Percentiles rank a stretch among this genome's conserved stretches.
These are phyloP conservation scores for Boletales sp. DNA, from an alignment of 768 basidiomycete genomes.

Conservation along the genomic window DNA sequence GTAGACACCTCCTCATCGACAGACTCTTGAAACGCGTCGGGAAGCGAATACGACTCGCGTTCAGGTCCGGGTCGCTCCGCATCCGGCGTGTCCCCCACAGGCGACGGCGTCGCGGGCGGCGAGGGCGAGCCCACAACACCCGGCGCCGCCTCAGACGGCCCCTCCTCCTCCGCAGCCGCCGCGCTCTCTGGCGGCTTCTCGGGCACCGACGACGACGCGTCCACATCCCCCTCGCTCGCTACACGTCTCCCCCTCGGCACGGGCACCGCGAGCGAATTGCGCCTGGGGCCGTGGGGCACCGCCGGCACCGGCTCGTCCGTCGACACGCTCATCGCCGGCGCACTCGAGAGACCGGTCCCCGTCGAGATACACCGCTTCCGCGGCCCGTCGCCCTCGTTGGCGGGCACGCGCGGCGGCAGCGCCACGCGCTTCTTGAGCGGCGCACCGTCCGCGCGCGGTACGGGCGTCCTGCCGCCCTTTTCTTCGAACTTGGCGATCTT, in stretches of 20 bases:
- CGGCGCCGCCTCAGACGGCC: too few relatives aligned
- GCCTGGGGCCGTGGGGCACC: constrained; percentile 22
- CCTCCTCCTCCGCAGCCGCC: too few relatives aligned
- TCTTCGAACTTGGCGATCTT: constrained; percentile 80
- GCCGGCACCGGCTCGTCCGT: constrained; percentile 23
- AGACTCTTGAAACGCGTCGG: too few relatives aligned
- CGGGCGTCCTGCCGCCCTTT: constrained; percentile 65
- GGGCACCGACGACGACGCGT: constrained; percentile 3
- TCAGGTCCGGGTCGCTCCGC: too few relatives aligned
- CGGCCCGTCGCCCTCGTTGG: constrained; percentile 20
- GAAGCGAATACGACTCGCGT: too few relatives aligned
- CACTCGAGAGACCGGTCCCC: constrained; percentile 17
- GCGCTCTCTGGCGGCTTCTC: constrained; percentile 9
- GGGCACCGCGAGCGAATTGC: constrained; percentile 29
- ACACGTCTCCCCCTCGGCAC: constrained; percentile 19
- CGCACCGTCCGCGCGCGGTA: constrained; percentile 57
- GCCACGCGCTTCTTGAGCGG: constrained; percentile 55
- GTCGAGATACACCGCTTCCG: constrained; percentile 31
- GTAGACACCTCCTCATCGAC: neutral
- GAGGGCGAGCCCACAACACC: too few relatives aligned
- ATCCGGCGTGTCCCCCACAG: too few relatives aligned
- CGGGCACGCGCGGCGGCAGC: constrained; percentile 70
- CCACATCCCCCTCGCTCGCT: constrained; percentile 12
- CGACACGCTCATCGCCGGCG: constrained; percentile 3
- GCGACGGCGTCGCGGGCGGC: too few relatives aligned